Evolutionary conservation across 2,329 filamentous ascomycete species (phyloP), one percentile per base, ranked within the genome.

Genomic region (Curvularia sp.): DNA sequence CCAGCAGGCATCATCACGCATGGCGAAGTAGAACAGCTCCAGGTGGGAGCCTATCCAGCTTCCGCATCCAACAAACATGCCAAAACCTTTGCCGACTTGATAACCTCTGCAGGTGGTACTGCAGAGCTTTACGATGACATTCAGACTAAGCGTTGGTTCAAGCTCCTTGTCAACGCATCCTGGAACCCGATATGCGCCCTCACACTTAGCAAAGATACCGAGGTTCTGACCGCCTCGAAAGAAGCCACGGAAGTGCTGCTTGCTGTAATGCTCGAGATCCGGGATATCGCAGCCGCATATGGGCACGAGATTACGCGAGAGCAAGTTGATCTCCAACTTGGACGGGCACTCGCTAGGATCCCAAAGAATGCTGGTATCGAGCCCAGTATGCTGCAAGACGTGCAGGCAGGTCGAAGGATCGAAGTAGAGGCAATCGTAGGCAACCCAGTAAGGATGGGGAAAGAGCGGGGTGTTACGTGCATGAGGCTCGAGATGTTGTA

Each of bases 181-280:
- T 88, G 85, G 83, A 89, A 89, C 63, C 83, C 86, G 0, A 78
- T 87, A 35, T 86, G 84, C 42, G 85, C 86, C 0, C 75, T 88
- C 1, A 83, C 84, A 0, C 78, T 83, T 0, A 79, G 80, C 42
- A 81, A 84, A 56, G 86, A 86, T 20, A 80, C 83, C 0, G 69
- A 80, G 0, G 84, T 86, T 68, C 72, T 87, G 10, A 62, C 63
- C 0, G 78, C 70, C 0, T 83, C 79, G 0, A 72, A 75, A 0
- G 69, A 67, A 15, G 74, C 80, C 2, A 65, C 73, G 20, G 68
- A 69, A 13, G 68, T 81, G 2, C 69, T 83, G 6, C 67, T 70
- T 41, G 75, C 70, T 1, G 72, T 82, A 4, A 82, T 84, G 78
- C 65, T 78, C 43, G 82, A 84, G 68, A 77, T 84, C 12, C 69